Evolutionary conservation across 192 early-diverging fungal genomes (phyloP).

Genomic region (Mortierella antarctica): DNA sequence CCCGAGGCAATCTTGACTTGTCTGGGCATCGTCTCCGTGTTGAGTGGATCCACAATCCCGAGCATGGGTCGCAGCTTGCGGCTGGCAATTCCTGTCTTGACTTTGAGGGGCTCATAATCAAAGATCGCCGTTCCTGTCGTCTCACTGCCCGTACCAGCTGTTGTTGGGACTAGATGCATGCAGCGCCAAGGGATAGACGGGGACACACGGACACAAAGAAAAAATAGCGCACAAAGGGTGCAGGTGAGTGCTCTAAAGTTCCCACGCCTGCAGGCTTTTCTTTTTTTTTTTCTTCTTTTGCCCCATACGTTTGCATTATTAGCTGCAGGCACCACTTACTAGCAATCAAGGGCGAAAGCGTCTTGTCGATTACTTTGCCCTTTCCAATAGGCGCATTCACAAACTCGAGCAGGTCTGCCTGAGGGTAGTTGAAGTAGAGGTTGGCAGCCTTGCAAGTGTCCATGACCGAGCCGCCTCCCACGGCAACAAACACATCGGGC

Average conservation of each 20-base stretch:
- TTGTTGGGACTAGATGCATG: slow-evolving; percentile 60
- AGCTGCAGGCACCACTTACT: slow-evolving; percentile 38
- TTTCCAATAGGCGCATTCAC: slow-evolving; percentile 94
- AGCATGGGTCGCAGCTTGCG: slow-evolving; percentile 86
- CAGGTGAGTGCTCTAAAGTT: not conserved
- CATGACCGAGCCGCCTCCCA: slow-evolving; percentile 91
- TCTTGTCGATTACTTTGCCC: slow-evolving; percentile 78
- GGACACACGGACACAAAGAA: not conserved
- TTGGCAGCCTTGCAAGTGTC: slow-evolving; percentile 95
- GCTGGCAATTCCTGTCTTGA: slow-evolving; percentile 92
- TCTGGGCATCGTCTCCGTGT: slow-evolving; percentile 87
- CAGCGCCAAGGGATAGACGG: not conserved
- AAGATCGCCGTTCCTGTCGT: slow-evolving; percentile 96
- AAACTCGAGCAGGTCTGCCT: slow-evolving; percentile 90
- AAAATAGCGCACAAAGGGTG: not conserved
- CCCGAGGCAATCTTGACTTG: slow-evolving; percentile 89
- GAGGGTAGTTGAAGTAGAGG: slow-evolving; percentile 82
- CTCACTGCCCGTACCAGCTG: slow-evolving; percentile 85
- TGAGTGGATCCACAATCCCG: slow-evolving; percentile 89
- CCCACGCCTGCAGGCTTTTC: slow-evolving; percentile 4
- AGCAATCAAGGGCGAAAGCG: slow-evolving; percentile 84
- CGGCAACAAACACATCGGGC: slow-evolving; percentile 89
- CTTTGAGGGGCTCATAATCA: slow-evolving; percentile 82
- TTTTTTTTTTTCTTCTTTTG: not conserved
- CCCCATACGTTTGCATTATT: not conserved